These are phyloP conservation scores for Chlorella sp. DNA, from an alignment of 139 green algal species.

Conservation along the genomic window DNA sequence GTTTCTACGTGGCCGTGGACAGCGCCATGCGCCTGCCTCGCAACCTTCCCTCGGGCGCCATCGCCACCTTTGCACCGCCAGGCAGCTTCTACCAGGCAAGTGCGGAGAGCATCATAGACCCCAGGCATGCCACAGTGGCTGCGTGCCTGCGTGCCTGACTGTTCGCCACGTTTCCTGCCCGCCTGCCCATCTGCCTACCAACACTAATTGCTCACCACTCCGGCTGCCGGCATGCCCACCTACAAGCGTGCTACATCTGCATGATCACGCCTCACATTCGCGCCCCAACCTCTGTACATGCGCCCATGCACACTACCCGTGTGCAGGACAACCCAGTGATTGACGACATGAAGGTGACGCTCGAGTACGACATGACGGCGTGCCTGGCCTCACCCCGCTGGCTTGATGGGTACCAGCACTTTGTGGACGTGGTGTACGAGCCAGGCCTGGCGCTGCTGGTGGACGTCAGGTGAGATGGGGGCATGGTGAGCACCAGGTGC, in stretches of 20 bases:
- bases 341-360: conserved; percentile 39
- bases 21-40: conserved; percentile 33
- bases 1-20: conserved; percentile 56
- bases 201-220: no score
- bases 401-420: conserved; percentile 53
- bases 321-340: conserved; percentile 32
- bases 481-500: neutral
- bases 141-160: no score
- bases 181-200: neutral
- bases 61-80: conserved; percentile 49
- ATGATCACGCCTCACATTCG: no score
- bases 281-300: no score
- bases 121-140: no score
- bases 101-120: no score
- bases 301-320: no score
- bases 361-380: conserved; percentile 55
- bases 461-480: conserved; percentile 40
- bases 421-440: conserved; percentile 42
- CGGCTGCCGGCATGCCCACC: no score
- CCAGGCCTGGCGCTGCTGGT: conserved; percentile 43
- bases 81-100: conserved; percentile 47
- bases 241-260: neutral
- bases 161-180: no score
- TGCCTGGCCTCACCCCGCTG: conserved; percentile 44
- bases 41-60: conserved; percentile 36